phyloP scores from a whole-genome alignment of 768 basidiomycete genomes.

The Pulveroboletus frians region DNA sequence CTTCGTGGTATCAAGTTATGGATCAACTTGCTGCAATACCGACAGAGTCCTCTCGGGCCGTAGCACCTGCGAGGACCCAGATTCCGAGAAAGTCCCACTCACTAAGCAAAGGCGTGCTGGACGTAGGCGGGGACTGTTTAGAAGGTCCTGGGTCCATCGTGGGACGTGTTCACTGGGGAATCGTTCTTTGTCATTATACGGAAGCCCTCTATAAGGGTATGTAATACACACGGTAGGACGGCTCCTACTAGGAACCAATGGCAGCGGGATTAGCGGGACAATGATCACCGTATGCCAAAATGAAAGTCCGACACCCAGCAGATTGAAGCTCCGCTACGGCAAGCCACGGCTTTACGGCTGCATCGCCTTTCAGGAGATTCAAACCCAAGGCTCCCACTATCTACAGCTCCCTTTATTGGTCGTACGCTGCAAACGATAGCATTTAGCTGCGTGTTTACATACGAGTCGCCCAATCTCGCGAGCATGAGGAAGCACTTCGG shows the following conservation, averaged over 20 bases:
- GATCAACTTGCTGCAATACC: background rate
- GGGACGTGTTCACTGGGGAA: background rate
- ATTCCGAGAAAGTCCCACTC: background rate
- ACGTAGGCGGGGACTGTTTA: background rate
- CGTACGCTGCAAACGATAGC: conserved; percentile 68
- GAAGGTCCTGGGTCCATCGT: conserved; percentile 7
- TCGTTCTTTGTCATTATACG: background rate
- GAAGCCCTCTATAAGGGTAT: background rate
- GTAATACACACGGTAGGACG: too few species aligned
- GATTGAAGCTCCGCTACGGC: too few species aligned
- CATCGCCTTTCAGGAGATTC: conserved; percentile 91
- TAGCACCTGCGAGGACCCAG: background rate
- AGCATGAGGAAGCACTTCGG: conserved; percentile 59
- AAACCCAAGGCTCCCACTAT: conserved; percentile 78
- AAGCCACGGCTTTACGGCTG: too few species aligned
- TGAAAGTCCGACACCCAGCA: too few species aligned
- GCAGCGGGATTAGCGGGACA: too few species aligned
- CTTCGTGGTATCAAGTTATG: background rate
- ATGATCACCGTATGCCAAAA: too few species aligned
- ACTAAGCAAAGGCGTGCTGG: conserved; percentile 21
- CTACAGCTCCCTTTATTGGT: conserved; percentile 76
- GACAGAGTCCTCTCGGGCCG: background rate
- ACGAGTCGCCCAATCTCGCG: conserved; percentile 58
- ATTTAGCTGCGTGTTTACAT: conserved; percentile 75
- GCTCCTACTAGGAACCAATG: too few species aligned